Conservation (phyloP, 1,284 basidiomycete genomes). For the Schizophyllum commune region DNA sequence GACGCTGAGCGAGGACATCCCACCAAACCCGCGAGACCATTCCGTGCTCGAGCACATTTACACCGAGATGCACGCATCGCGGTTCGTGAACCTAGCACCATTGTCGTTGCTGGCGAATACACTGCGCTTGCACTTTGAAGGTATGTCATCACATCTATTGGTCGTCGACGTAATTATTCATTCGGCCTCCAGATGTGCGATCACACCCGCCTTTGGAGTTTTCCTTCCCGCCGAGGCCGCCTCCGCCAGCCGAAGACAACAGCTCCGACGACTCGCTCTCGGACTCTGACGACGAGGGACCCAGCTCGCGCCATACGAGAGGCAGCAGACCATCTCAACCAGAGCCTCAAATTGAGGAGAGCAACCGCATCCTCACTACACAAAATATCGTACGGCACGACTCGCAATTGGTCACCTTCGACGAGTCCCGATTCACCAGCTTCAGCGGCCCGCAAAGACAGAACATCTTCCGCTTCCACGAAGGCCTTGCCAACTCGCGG, state of each 20-base stretch:
- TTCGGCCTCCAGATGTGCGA: constrained; percentile 39
- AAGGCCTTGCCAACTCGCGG: constrained; percentile 7
- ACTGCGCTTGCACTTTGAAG: constrained; percentile 51
- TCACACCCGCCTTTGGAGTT: constrained; percentile 54
- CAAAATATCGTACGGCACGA: constrained; percentile 13
- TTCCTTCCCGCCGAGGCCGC: constrained; percentile 43
- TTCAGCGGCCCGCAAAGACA: neutral
- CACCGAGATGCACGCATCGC: constrained; percentile 52
- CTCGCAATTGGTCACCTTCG: constrained; percentile 37
- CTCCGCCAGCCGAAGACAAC: constrained; percentile 6
- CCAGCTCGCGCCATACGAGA: neutral
- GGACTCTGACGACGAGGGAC: constrained; percentile 23
- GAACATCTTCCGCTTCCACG: constrained; percentile 2
- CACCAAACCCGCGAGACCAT: constrained; percentile 59
- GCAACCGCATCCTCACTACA: neutral
- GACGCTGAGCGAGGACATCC: constrained; percentile 8
- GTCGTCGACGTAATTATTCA: constrained; percentile 1
- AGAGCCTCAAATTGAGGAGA: neutral
- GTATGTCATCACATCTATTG: constrained; percentile 23
- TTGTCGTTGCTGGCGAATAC: constrained; percentile 51
- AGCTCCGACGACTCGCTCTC: constrained; percentile 4
- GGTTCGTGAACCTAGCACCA: constrained; percentile 60
- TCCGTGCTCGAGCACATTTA: constrained; percentile 56
- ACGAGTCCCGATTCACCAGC: constrained; percentile 21
- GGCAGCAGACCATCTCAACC: too few species aligned